Evolutionary conservation across 129 eudicot genomes (phyloP), one percentile per base, ranked within the genome.

Genomic region (Logfia minima): DNA sequence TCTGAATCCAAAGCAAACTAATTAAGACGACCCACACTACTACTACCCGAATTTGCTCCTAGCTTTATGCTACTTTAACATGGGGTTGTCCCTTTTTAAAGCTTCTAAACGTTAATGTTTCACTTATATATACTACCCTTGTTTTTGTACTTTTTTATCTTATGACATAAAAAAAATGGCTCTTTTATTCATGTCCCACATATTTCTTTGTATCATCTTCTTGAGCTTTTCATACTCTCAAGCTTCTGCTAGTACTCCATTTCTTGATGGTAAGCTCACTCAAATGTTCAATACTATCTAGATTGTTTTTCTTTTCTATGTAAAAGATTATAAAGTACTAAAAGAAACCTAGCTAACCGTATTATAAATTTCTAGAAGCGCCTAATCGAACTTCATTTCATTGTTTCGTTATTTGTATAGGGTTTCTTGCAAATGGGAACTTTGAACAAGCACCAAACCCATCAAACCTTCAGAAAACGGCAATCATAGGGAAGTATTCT

Each of bases 391-490:
- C 58, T 8, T 14, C 55, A 17, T 52, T 70, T 78, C n/a, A n/a
- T 19, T 39, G 1, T 17, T 76, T 34, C 62, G 21, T 62, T 5
- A 8, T 70, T 29, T 13, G 53, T 35, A 48, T 32, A 89, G 94
- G 84, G 32, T 68, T 80, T 43, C 87, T 89, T 19, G 65, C 69
- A 21, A 89, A 89, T 70, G 94, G 94, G 52, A 83, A 89, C 86
- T 89, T 89, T n/a, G 94, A 89, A 77, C n/a, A 35, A 76, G 89
- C 81, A 34, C 94, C 94, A 19, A 73, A 82, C 22, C 77, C 89
- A 48, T 77, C 87, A 41, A 73, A 89, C 81, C 87, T 89, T 28
- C 79, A 84, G 14, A 89, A 89, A 68, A 89, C 84, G 39, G 85
- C 76, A 70, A 80, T 89, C 63, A 79, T 86, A 18, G 90, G 91